Percentiles rank a stretch among this genome's conserved stretches.
Evolutionary conservation across 768 basidiomycete species (phyloP).

Genomic region (Krasilnikovozyma curviuscula): DNA sequence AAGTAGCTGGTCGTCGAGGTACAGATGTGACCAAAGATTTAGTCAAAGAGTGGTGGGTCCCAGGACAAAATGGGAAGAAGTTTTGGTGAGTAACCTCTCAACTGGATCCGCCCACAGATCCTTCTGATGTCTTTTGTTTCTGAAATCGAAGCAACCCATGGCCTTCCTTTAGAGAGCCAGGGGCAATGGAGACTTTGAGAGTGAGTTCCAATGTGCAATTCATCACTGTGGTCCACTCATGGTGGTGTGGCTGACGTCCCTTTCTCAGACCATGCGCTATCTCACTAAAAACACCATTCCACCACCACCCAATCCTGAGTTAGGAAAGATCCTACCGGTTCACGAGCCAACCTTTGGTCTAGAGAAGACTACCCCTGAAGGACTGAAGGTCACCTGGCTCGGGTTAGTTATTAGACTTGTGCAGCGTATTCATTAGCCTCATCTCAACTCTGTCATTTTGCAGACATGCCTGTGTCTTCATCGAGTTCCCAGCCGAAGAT

Average conservation of each 20-base stretch:
- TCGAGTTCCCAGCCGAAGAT: conserved; percentile 32
- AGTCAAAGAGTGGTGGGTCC: too few relatives aligned
- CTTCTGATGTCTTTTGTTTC: background rate
- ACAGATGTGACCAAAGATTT: too few relatives aligned
- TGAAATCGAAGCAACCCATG: conserved; percentile 10
- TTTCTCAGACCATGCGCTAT: background rate
- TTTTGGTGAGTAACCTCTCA: too few relatives aligned
- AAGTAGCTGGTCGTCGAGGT: too few relatives aligned
- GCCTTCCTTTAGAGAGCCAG: conserved; percentile 5
- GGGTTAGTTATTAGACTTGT: conserved; percentile 20
- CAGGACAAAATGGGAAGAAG: too few relatives aligned
- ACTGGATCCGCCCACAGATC: too few relatives aligned
- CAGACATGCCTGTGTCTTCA: conserved; percentile 36
- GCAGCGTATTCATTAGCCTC: background rate
- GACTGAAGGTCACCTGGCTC: conserved; percentile 37
- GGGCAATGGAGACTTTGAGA: background rate
- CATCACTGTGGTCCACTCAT: background rate
- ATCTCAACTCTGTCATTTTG: background rate
- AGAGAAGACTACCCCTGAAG: conserved; percentile 1
- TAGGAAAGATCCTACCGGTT: conserved; percentile 9
- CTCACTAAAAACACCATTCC: background rate
- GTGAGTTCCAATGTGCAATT: background rate
- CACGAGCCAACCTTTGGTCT: conserved; percentile 11
- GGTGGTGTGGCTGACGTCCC: background rate
- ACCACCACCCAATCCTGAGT: background rate